Evolutionary conservation across 2,329 filamentous ascomycete genomes (phyloP), one percentile per base, ranked within the genome.

Genomic region (Colletotrichum ledebouriae): DNA sequence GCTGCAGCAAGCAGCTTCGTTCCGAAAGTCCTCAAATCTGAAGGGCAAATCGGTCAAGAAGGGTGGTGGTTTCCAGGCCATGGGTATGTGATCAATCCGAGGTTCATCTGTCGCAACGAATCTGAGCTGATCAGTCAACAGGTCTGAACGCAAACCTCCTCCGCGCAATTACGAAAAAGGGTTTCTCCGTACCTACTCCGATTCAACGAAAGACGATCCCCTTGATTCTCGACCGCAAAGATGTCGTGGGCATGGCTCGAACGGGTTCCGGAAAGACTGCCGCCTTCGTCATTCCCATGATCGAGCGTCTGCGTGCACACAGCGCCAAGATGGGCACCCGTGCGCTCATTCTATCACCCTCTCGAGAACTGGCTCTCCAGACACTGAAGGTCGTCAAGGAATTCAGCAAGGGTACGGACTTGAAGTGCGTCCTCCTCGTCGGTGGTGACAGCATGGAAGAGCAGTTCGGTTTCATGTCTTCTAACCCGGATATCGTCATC

Each of bases 231-330:
- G 92, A 97, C 70, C 89, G 92, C 61, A 93, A 94, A 80, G 96
- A 99, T 85, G 93, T 98, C n/a, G 95, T 99, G 25, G 97, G 94
- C 72, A 99, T 99, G 96, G 96, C 96, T 7, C 87, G 97, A 72
- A 99, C 97, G n/a, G 96, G 96, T 77, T 98, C 94, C 20, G 96
- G 96, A 83, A 99, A 99, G 84, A 99, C 97, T 1, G 96, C 94
- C 1, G 96, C 96, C 22, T 99, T 99, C 79, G 94, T 98, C 29
- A 97, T 99, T 72, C 96, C 96, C 49, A 97, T 99, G 95, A 94
- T 99, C 70, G 94, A 99, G 82, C 92, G 91, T 72, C 84, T 99
- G 70, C 97, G 94, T 79, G 87, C 89, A 25, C 97, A 99, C 79
- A 97, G 92, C 76, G 90, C 90, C 34, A 91, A 92, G 75, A 90